phyloP scores from a whole-genome alignment of 495 filamentous ascomycete genomes.

The Aspergillus incahuasiensis region DNA sequence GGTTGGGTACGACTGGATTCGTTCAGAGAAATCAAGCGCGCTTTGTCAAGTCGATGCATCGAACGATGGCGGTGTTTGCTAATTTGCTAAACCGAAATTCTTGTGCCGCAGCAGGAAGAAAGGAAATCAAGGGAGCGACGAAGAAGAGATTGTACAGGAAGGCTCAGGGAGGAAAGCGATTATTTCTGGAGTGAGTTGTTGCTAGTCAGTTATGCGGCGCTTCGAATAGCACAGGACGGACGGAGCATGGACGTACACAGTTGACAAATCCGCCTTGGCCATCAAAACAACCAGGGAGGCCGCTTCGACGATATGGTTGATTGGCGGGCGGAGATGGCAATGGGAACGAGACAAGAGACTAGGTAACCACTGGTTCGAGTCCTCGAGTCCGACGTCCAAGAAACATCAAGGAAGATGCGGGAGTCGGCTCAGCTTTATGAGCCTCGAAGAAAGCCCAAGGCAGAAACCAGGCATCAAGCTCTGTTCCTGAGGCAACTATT shows the following conservation, averaged over 20 bases:
- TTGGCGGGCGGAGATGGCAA: conserved; percentile 15
- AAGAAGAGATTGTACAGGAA: not conserved
- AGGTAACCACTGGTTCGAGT: conserved; percentile 17
- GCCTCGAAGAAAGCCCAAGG: conserved; percentile 21
- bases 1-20: not conserved
- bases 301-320: conserved; percentile 13
- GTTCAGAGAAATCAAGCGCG: not conserved
- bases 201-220: conserved; percentile 5
- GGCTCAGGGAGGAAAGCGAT: not conserved
- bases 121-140: conserved; percentile 18
- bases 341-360: conserved; percentile 17
- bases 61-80: conserved; percentile 4
- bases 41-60: conserved; percentile 1
- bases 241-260: conserved; percentile 19
- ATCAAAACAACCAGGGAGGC: conserved; percentile 14
- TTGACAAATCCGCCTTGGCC: conserved; percentile 20
- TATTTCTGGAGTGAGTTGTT: conserved; percentile 9
- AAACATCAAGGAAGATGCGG: conserved; percentile 26
- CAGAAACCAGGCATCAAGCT: conserved; percentile 18
- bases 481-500: conserved; percentile 11
- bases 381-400: conserved; percentile 39
- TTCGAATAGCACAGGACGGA: conserved; percentile 1
- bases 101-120: not conserved
- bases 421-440: conserved; percentile 14
- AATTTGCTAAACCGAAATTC: conserved; percentile 4